These are phyloP conservation scores for Xylaria sp. DNA, from an alignment of 2,329 filamentous ascomycete species.

Conservation along the genomic window DNA sequence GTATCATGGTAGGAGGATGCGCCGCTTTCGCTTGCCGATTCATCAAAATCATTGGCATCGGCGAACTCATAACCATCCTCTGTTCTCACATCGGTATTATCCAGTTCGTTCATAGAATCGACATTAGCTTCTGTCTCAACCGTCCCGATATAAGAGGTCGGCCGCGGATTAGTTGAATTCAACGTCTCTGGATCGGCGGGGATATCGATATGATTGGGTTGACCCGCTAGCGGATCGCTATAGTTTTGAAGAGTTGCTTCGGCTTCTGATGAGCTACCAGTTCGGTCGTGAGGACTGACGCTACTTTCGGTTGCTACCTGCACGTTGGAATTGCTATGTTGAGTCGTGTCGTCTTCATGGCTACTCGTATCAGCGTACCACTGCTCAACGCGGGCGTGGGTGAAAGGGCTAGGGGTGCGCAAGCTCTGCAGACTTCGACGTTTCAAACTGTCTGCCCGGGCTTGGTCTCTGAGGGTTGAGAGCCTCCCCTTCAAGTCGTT, in stretches of 20 bases:
- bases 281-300: constrained; percentile 39
- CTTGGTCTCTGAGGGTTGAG: constrained; percentile 79
- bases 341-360: constrained; percentile 37
- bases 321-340: background rate
- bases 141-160: constrained; percentile 24
- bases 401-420: constrained; percentile 81
- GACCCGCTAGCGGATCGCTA: constrained; percentile 45
- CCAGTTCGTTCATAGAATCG: constrained; percentile 26
- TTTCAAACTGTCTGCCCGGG: constrained; percentile 80
- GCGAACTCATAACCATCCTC: constrained; percentile 49
- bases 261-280: constrained; percentile 16
- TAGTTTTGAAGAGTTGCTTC: constrained; percentile 36
- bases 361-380: constrained; percentile 55
- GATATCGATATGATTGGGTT: constrained; percentile 45
- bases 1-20: constrained; percentile 72
- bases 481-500: constrained; percentile 86
- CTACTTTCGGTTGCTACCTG: constrained; percentile 15
- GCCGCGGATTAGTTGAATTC: constrained; percentile 27
- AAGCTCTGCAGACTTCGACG: constrained; percentile 80
- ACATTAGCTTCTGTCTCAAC: constrained; percentile 42
- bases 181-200: constrained; percentile 40
- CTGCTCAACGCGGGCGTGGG: constrained; percentile 69
- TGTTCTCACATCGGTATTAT: constrained; percentile 39
- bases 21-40: constrained; percentile 68
- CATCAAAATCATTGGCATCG: constrained; percentile 50